These are phyloP conservation scores for Sergeia podlipaevii DNA, from an alignment of 208 protist species.

Conservation along the genomic window DNA sequence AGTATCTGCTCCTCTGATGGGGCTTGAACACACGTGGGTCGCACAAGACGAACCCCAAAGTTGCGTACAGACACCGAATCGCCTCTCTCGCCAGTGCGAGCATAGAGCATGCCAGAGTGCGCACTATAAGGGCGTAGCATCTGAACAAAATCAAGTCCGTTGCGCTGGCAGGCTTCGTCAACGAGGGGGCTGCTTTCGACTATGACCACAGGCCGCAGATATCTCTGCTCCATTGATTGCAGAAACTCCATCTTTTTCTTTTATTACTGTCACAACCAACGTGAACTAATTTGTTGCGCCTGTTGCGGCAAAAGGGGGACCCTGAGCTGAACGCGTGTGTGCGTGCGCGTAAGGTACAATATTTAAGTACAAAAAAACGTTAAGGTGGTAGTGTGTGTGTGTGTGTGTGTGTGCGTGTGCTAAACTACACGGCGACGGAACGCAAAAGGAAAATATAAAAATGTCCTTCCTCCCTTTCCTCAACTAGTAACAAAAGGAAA, in stretches of 20 bases:
- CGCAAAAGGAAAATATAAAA: conserved; percentile 2
- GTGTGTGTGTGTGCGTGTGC: too few species aligned
- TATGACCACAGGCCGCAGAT: conserved; percentile 65
- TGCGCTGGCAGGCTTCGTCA: conserved; percentile 36
- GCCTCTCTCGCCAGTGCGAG: conserved; percentile 45
- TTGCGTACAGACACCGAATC: conserved; percentile 33
- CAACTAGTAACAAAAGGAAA: conserved; percentile 2
- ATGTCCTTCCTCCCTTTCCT: neutral
- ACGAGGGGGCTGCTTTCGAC: conserved; percentile 44
- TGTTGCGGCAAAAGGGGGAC: neutral
- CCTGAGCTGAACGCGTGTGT: neutral
- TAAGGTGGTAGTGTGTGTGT: neutral
- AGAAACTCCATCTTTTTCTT: conserved; percentile 20
- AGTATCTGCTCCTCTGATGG: conserved; percentile 13
- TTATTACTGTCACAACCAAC: neutral
- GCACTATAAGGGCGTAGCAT: conserved; percentile 67
- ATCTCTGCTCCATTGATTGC: conserved; percentile 68
- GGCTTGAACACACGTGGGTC: conserved; percentile 57
- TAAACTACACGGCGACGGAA: neutral
- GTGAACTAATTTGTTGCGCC: neutral
- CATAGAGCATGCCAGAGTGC: conserved; percentile 28
- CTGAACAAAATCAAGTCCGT: conserved; percentile 69
- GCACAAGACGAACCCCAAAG: conserved; percentile 73
- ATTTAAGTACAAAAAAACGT: neutral
- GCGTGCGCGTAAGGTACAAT: neutral